These are phyloP conservation scores for Curvularia sp. DNA, from an alignment of 2,329 filamentous ascomycete species.

Conservation along the genomic window DNA sequence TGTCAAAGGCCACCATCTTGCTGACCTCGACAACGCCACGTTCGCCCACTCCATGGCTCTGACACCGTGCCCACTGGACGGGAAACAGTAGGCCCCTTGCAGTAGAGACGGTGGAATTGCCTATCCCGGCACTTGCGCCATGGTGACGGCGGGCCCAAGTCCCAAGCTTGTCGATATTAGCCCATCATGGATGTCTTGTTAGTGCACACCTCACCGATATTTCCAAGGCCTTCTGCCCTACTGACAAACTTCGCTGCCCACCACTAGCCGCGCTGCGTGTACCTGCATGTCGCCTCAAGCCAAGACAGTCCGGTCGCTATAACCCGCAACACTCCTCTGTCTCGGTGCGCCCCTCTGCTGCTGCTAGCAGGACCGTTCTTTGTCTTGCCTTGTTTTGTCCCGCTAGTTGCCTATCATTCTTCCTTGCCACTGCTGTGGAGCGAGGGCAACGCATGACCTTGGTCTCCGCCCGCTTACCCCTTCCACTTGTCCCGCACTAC, in stretches of 20 bases:
- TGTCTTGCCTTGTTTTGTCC: constrained; percentile 31
- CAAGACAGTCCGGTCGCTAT: constrained; percentile 32
- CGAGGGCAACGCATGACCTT: constrained; percentile 47
- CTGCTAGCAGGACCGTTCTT: constrained; percentile 37
- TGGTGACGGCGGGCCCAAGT: constrained; percentile 34
- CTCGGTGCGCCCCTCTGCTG: constrained; percentile 34
- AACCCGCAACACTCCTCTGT: constrained; percentile 38
- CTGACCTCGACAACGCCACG: constrained; percentile 37
- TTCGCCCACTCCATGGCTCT: constrained; percentile 19
- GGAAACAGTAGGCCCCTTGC: constrained; percentile 33
- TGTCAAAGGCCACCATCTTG: constrained; percentile 25
- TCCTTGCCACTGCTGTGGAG: constrained; percentile 39
- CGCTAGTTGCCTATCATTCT: constrained; percentile 42
- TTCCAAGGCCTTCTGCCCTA: constrained; percentile 34
- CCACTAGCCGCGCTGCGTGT: constrained; percentile 31
- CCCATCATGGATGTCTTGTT: constrained; percentile 29
- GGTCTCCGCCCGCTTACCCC: constrained; percentile 34
- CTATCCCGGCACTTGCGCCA: constrained; percentile 34
- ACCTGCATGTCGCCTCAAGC: constrained; percentile 39
- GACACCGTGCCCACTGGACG: constrained; percentile 23
- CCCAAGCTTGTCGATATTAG: constrained; percentile 40
- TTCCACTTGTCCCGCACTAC: constrained; percentile 40
- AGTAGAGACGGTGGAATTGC: constrained; percentile 38
- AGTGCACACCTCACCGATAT: constrained; percentile 43
- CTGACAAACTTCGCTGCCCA: constrained; percentile 34